Base-by-base conservation (phyloP, 2,329 filamentous ascomycete genomes). In the Fusarium pseudonygamai region DNA sequence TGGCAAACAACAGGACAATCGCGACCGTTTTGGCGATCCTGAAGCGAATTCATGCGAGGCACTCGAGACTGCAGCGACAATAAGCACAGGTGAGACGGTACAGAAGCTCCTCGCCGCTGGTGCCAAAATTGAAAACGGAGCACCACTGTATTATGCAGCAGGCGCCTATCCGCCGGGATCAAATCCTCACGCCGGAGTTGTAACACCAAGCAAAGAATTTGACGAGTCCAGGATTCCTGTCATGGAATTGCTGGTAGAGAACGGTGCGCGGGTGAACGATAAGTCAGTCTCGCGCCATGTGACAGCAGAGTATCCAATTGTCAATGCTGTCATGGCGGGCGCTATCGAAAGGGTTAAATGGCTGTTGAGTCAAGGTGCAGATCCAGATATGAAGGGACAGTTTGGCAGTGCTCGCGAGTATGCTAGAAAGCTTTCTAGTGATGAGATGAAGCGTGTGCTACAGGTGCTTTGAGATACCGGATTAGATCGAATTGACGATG, bases 281-380 rank as follows among this genome's bases (percentile, higher is more conserved):
- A 70, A 43, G 39, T 3, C 62, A 0, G n/a, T 60, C 4, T 63
- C 67, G 7, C 69, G 52, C 13, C 47, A 74, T 20, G 32, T 74
- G 58, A 53, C 39, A 2, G 26, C 72, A 3, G 34, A 47, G 18
- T 76, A 76, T 16, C 59, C 74, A 10, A 64, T 76, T 15, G 66
- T 75, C 24, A 55, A 68, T 22, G 74, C 74, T 9, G 65, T 77
- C 7, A 73, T 64, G 58, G 72, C 66, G 8, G 74, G 72, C 15
- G 72, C 74, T 4, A 61, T 72, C 14, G 57, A 76, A 36, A 64
- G 74, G 32, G 67, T 67, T 1, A 72, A 60, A 24, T 76, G 74
- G 74, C n/a, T 76, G 13, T 24, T 76, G 30, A 46, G 20, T 16
- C 67, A 64, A 26, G 74, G 74, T 11, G 72, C 72, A 8, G 64